These are phyloP conservation scores for Vitis hybrid DNA, from an alignment of 177 flowering plant genomes.

Conservation along the genomic window DNA sequence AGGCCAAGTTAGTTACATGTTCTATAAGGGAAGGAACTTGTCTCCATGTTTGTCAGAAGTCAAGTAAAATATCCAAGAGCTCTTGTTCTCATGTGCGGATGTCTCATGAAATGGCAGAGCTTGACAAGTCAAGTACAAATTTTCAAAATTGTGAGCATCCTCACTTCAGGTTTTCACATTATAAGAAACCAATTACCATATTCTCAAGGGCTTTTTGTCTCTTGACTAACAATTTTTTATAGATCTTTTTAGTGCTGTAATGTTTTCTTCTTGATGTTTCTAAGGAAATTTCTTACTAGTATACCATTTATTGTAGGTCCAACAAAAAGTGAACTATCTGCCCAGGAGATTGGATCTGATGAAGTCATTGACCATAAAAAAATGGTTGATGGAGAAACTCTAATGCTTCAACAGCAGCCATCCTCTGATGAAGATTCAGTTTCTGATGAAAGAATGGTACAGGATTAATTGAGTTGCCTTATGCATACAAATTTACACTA, in stretches of 20 bases:
- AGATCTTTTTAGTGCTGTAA: neutral
- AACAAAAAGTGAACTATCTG: neutral
- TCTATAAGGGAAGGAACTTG: conserved; percentile 9
- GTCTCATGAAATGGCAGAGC: neutral
- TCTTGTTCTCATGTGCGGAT: conserved; percentile 1
- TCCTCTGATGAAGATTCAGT: conserved; percentile 1
- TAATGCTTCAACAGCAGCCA: neutral
- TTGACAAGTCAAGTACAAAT: neutral
- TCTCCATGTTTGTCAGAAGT: conserved; percentile 13
- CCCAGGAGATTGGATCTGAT: neutral
- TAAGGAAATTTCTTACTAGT: neutral
- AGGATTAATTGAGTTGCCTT: neutral
- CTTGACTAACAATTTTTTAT: neutral
- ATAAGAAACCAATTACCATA: neutral
- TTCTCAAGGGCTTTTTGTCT: neutral
- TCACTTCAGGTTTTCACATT: neutral
- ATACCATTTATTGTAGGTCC: neutral
- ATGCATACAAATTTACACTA: neutral
- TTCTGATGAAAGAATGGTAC: conserved; percentile 2
- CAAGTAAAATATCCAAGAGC: conserved; percentile 13
- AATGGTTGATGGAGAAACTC: neutral
- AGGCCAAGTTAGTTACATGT: conserved; percentile 1
- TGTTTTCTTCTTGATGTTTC: neutral
- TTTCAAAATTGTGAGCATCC: neutral
- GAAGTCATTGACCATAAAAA: neutral